Base-by-base conservation (phyloP, 2,329 filamentous ascomycete genomes). In the Chaetothyriales sp. region DNA sequence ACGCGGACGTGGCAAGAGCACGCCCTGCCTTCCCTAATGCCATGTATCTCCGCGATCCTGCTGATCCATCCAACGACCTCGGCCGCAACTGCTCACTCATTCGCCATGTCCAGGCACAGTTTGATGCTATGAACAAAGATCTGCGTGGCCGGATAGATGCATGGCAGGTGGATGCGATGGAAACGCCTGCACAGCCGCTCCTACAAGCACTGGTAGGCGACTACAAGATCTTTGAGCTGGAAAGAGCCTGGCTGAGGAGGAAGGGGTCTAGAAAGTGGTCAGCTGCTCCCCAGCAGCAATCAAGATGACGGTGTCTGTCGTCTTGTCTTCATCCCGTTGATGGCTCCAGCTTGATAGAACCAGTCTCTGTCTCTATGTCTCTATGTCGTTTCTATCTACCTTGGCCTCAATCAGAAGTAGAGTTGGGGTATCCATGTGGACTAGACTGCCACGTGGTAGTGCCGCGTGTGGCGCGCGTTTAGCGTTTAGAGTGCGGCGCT, bases 21-120 rank as follows among this genome's bases (percentile, higher is more conserved):
- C 36, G 46, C 43, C 18, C 19, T 39, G n/a, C 26, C 8, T 48
- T 49, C 25, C 46, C 48, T 28, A 18, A 68, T 50, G 64, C 75
- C 47, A 66, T 81, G 47, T 75, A 68, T 52, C 65, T 82, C 12
- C 77, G 79, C 62, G 78, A 82, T 57, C 79, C 79, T 0, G 74
- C 75, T 6, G 71, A 80, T 58, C 68, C 70, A 18, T 68, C 68
- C 58, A 79, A 79, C 60, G 75, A 82, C 58, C 67, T 81, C 1
- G 78, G 78, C 32, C 64, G 65, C 44, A 39, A 39, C 32, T 39
- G 32, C 15, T 10, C 10, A 15, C 32, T 39, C 1, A 39, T 39
- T 39, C 32, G 32, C 32, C 32, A 39, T 70, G 70, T 39, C 7
- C 32, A 39, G 32, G 32, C 32, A 39, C 32, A 39, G 32, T 39